Base-by-base conservation (phyloP, 345 rosid species). In the Ceriops decandra region DNA sequence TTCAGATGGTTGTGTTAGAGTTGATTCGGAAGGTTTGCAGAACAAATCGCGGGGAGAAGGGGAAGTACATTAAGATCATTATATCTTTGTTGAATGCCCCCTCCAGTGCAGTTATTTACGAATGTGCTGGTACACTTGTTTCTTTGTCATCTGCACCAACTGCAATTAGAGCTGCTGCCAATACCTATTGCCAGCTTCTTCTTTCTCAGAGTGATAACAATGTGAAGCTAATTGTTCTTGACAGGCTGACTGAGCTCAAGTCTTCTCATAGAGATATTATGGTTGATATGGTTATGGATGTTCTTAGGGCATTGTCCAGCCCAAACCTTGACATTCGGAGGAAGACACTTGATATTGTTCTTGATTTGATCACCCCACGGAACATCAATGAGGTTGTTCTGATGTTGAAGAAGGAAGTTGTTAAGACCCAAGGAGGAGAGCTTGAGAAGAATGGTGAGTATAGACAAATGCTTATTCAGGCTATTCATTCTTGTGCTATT, bases 401-500 rank as follows among this genome's bases (percentile, higher is more conserved):
- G 52, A 83, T 76, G 84, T 68, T 91, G 80, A 91, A 91, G 83
- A 91, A 91, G 77, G 97, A 91, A 82, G 97, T 91, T 66, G 84
- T 89, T 60, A 91, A 91, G 87, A 89, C 97, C 31, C 97, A 91
- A 82, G 74, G 78, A 49, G 95, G 92, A 74, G 97, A 91, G 82
- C 88, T 83, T 68, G 95, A 91, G 84, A 91, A 89, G 88, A 91
- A 87, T 77, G 95, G 91, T 16, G 97, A 91, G 78, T 91, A 88
- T 68, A 84, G 95, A 70, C 97, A 89, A 69, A 91, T 91, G 97
- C 95, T 91, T 3, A 90, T 91, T 76, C 97, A 91, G 84, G 95
- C 95, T 66, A 91, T 91, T 46, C 95, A 91, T 83, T 82, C 91
- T 27, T 88, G 95, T 70, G 97, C 97, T 16, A 70, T 91, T 77